Conservation (phyloP, 441 rosid species). For the Adansonia gregorii region DNA sequence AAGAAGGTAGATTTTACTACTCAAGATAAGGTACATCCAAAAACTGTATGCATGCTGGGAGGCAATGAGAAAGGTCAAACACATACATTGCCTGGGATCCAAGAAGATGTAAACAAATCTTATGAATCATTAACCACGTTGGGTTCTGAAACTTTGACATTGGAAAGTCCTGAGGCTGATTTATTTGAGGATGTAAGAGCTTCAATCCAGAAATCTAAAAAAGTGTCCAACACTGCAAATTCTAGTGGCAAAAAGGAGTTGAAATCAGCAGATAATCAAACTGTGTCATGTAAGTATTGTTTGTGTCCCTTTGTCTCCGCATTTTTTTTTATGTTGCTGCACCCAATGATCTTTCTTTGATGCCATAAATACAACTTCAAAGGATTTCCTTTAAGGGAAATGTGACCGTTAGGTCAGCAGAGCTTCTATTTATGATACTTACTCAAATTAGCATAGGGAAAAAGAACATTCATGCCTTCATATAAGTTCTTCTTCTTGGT, state of each 20-base stretch:
- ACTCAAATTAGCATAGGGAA: neutral
- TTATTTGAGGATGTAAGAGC: slow-evolving; percentile 81
- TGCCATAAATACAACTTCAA: neutral
- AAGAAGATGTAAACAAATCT: slow-evolving; percentile 75
- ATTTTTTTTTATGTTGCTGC: slow-evolving; percentile 2
- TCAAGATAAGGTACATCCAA: slow-evolving; percentile 55
- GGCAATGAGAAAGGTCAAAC: slow-evolving; percentile 49
- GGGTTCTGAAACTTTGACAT: slow-evolving; percentile 61
- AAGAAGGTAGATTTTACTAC: slow-evolving; percentile 46
- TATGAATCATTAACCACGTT: slow-evolving; percentile 78
- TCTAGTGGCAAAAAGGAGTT: slow-evolving; percentile 41
- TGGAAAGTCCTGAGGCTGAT: slow-evolving; percentile 55
- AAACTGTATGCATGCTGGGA: slow-evolving; percentile 52
- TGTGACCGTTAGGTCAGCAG: neutral
- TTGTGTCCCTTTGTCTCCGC: slow-evolving; percentile 18
- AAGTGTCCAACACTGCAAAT: slow-evolving; percentile 37
- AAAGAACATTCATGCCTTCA: neutral
- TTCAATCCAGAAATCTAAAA: slow-evolving; percentile 68
- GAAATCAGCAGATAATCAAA: slow-evolving; percentile 33
- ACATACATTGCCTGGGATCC: slow-evolving; percentile 56
- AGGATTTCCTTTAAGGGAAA: neutral
- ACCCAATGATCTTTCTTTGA: neutral
- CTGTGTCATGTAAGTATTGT: slow-evolving; percentile 52
- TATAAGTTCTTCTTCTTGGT: neutral
- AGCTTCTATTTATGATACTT: neutral